These are phyloP conservation scores for Eleusine indica DNA, from an alignment of 176 grass and related monocot species.

Conservation along the genomic window DNA sequence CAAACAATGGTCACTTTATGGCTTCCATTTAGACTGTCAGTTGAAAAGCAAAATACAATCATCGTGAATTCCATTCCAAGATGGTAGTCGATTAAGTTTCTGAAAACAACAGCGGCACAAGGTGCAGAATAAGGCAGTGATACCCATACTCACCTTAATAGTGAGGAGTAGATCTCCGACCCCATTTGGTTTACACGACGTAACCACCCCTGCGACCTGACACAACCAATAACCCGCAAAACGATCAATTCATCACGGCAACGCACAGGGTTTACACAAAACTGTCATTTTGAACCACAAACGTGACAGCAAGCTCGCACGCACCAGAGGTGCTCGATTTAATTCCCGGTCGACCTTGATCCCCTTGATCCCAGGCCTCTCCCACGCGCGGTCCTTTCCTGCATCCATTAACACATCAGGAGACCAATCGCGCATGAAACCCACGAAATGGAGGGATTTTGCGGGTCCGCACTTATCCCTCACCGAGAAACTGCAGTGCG, in stretches of 20 bases:
- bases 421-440: neutral
- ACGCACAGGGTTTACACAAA: neutral
- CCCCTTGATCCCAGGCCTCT: conserved; percentile 31
- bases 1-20: neutral
- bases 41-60: neutral
- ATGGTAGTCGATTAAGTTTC: neutral
- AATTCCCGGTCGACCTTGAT: conserved; percentile 32
- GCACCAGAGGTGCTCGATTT: conserved; percentile 56
- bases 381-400: conserved; percentile 21
- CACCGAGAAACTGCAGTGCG: conserved; percentile 69
- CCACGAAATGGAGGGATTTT: neutral
- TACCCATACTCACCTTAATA: conserved; percentile 58
- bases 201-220: conserved; percentile 74
- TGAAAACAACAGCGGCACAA: neutral
- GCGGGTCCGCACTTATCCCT: neutral
- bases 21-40: neutral
- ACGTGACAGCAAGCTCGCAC: neutral
- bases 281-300: neutral
- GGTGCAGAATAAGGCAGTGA: neutral
- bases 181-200: conserved; percentile 61
- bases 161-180: conserved; percentile 62
- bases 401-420: neutral
- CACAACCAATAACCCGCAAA: conserved; percentile 17
- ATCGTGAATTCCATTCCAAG: neutral
- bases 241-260: conserved; percentile 2